Evolutionary conservation across 345 rosid species (phyloP), one percentile per base, ranked within the genome.

Genomic region (Mangifera indica): DNA sequence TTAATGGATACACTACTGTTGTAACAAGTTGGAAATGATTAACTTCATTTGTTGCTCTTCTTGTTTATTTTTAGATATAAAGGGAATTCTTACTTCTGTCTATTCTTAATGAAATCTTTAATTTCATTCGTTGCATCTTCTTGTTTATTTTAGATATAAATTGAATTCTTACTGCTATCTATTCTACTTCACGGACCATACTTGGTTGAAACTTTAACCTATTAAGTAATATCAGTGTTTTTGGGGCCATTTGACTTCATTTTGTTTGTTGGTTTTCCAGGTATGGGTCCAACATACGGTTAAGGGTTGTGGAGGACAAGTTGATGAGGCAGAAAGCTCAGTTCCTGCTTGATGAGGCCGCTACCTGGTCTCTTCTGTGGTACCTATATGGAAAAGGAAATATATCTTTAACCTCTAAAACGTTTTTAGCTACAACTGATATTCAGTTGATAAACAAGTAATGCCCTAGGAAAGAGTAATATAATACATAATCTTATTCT

Each of bases 351-450:
- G 97, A 93, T 49, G 99, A 95, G 91, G 98, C 98, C 49, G 98
- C 98, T 32, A 83, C 99, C 42, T 95, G 99, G 99, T 95, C 98
- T 57, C 99, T 95, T 67, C 73, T 95, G 66, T 95, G 99, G 99
- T 85, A 86, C 79, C 83, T 95, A 51, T 95, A 88, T 83, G 99
- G 99, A 72, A 95, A 95, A 95, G 96, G 99, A 79, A 85, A 90
- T 75, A 66, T 56, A 76, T 76, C 81, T 74, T 44, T 78, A 46
- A 37, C 42, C 1, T 37, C 42, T 37, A 37, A 7, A 37, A 37
- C 42, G 7, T 37, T 63, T 26, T n/a, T 55, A 61, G 46, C 49
- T 69, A 51, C n/a, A 62, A 34, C 25, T 75, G 46, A 76, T 72
- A 29, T 55, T 64, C 25, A 66, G 57, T 45, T 3, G 32, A 44